Percentiles rank a stretch among this genome's conserved stretches.
Evolutionary conservation across 768 basidiomycete species (phyloP).

Genomic region (Crepidotus variabilis): DNA sequence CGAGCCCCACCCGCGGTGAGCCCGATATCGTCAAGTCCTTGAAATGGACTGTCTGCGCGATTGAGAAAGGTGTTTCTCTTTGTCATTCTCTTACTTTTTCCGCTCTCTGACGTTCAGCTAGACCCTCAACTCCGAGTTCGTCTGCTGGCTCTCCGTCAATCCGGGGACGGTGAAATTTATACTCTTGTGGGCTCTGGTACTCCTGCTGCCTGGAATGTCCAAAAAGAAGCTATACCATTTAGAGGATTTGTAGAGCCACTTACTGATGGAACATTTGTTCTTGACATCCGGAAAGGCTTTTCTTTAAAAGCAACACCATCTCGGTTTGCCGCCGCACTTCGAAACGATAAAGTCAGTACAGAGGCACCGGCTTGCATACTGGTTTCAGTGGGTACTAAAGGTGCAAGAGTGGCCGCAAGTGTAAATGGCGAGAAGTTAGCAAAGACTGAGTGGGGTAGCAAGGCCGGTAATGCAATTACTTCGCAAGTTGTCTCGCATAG

Average conservation of each 20-base stretch:
- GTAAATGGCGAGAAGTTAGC: constrained; percentile 64
- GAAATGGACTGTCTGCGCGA: constrained; percentile 61
- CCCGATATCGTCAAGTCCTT: constrained; percentile 50
- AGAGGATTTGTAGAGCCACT: constrained; percentile 45
- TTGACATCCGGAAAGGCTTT: constrained; percentile 52
- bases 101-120: constrained; percentile 15
- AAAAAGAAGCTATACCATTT: constrained; percentile 27
- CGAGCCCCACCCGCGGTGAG: constrained; percentile 26
- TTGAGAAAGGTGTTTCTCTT: constrained; percentile 43
- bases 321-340: constrained; percentile 34
- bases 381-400: constrained; percentile 45
- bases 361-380: constrained; percentile 13
- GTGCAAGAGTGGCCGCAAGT: constrained; percentile 51
- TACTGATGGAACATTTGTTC: constrained; percentile 44
- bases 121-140: constrained; percentile 48
- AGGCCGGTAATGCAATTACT: constrained; percentile 44
- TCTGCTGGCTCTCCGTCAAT: constrained; percentile 55
- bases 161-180: constrained; percentile 59
- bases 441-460: constrained; percentile 61
- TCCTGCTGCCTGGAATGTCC: constrained; percentile 32
- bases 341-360: constrained; percentile 13
- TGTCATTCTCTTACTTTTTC: constrained; percentile 1
- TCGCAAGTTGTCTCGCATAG: constrained; percentile 58
- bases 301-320: constrained; percentile 39
- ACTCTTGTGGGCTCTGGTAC: constrained; percentile 37